phyloP scores from a whole-genome alignment of 2,329 filamentous ascomycete genomes.

The Phoma herbarum region DNA sequence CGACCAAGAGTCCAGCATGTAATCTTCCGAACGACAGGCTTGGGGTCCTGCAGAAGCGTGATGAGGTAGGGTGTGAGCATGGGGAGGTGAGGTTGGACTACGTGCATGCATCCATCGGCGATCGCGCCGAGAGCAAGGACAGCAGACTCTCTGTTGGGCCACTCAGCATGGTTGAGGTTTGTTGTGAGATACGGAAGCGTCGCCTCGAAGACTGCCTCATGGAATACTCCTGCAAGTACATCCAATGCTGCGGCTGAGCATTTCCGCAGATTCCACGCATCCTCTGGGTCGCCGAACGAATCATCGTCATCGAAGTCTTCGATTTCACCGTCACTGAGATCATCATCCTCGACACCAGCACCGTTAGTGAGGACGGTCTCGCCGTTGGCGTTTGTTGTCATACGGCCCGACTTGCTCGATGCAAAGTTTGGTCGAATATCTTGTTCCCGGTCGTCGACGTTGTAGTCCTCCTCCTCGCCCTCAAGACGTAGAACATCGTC shows the following conservation, averaged over 20 bases:
- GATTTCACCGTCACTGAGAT: constrained; percentile 88
- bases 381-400: constrained; percentile 61
- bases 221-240: constrained; percentile 90
- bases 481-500: constrained; percentile 90
- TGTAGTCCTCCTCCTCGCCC: constrained; percentile 81
- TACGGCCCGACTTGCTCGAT: constrained; percentile 69
- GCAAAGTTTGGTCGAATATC: constrained; percentile 95
- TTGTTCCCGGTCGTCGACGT: constrained; percentile 86
- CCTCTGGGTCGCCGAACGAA: constrained; percentile 78
- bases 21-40: constrained; percentile 93
- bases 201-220: constrained; percentile 84
- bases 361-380: constrained; percentile 55
- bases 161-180: constrained; percentile 87
- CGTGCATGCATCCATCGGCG: constrained; percentile 90
- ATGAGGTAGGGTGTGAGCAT: constrained; percentile 92
- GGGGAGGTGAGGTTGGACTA: constrained; percentile 88
- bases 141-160: constrained; percentile 91
- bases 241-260: constrained; percentile 96
- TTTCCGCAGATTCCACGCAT: constrained; percentile 94
- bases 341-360: constrained; percentile 62
- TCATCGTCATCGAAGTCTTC: constrained; percentile 77
- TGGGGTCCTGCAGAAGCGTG: constrained; percentile 80
- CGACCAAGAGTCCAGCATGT: constrained; percentile 97
- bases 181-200: constrained; percentile 92
- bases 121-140: constrained; percentile 94